These are phyloP conservation scores for Clohesyomyces aquaticus DNA, from an alignment of 495 filamentous ascomycete species.

Conservation along the genomic window DNA sequence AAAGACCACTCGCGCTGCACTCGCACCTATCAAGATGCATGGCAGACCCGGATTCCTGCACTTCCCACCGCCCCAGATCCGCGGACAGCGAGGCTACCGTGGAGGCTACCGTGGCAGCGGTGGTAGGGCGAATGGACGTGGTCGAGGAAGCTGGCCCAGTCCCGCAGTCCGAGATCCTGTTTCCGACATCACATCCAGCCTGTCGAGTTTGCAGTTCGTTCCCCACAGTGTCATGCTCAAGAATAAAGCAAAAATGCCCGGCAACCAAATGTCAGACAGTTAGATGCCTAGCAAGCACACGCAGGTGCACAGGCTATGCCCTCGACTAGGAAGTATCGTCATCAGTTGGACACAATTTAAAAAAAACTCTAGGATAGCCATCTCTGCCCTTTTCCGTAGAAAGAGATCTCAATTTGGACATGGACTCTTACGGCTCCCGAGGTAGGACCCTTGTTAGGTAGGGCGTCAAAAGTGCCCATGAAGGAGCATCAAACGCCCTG, in stretches of 20 bases:
- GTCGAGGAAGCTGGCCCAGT: neutral
- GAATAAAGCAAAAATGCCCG: neutral
- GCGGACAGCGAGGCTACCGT: slow-evolving; percentile 20
- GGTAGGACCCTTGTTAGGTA: too few species aligned
- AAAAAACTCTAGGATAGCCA: too few species aligned
- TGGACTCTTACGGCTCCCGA: too few species aligned
- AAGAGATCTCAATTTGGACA: too few species aligned
- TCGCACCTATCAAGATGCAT: neutral
- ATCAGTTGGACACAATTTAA: too few species aligned
- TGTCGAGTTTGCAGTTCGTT: slow-evolving; percentile 30
- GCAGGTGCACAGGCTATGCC: too few species aligned
- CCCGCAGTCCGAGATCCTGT: slow-evolving; percentile 10
- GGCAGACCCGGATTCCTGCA: neutral
- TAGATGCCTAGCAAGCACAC: too few species aligned
- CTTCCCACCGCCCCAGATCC: slow-evolving; percentile 12
- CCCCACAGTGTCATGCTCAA: slow-evolving; percentile 24
- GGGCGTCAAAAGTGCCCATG: too few species aligned
- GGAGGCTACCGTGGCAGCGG: neutral
- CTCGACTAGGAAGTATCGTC: too few species aligned
- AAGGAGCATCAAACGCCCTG: too few species aligned
- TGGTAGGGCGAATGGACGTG: neutral
- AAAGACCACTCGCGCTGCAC: neutral
- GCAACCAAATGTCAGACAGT: too few species aligned
- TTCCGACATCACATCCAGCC: slow-evolving; percentile 24
- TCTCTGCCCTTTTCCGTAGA: too few species aligned